Evolutionary conservation across 2,329 filamentous ascomycete species (phyloP), one percentile per base, ranked within the genome.

Genomic region (Fusarium fujikuroi): DNA sequence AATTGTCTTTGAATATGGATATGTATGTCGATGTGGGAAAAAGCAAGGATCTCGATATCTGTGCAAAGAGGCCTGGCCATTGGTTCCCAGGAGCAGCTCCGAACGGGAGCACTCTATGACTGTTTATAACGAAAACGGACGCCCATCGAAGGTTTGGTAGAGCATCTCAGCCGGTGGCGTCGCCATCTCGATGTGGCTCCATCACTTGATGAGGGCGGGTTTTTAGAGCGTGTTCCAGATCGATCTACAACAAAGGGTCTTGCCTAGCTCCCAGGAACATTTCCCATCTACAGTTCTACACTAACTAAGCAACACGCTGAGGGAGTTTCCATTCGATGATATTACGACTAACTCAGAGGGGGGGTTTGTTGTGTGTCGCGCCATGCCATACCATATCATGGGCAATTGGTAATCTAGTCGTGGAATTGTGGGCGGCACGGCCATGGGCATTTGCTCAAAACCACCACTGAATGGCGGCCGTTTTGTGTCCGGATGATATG

Each of bases 101-200:
- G 60, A 40, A 43, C 43, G 30, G 57, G 44, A 67, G 53, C 39
- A 21, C 39, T 59, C 30, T 19, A 15, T 23, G 39, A 46, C 34
- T 59, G 23, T 37, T 39, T 30, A 47, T 19, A 58, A 52, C 49
- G 32, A 75, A 50, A 61, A 61, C 60, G n/a, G 44, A 66, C 12
- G 60, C 57, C 40, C 72, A 75, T 77, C 75, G 72, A 67, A 60
- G 61, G 56, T 69, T 69, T 72, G 63, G 73, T 46, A 62, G 63
- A 73, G 69, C 69, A 77, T 75, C 72, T 73, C 59, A 49, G 58
- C 54, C 39, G 54, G 69, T 74, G 75, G 75, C 73, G 69, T 70
- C 60, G 56, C 50, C 63, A 77, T 76, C 73, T 73, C 69, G 75
- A 77, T 76, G 58, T 59, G 58, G 56, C n/a, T 53, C 47, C 53